phyloP scores from a whole-genome alignment of 495 filamentous ascomycete species.

The Delitschia confertaspora region DNA sequence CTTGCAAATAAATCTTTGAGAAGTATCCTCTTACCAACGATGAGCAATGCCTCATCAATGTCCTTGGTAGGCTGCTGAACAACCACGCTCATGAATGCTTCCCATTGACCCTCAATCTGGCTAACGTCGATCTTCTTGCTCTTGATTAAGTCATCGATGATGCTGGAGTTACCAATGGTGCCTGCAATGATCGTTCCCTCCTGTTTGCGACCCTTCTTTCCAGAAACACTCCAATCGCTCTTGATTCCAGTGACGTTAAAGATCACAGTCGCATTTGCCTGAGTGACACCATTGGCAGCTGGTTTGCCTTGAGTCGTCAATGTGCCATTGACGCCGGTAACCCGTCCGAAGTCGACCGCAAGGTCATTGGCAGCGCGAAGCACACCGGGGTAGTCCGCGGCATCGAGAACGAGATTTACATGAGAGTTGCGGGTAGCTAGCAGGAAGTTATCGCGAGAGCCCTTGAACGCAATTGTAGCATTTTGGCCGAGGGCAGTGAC shows the following conservation, averaged over 20 bases:
- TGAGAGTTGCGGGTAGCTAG: slow-evolving; percentile 23
- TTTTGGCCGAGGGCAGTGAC: slow-evolving; percentile 48
- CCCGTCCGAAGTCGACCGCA: slow-evolving; percentile 60
- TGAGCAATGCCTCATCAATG: slow-evolving; percentile 52
- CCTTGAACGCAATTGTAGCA: slow-evolving; percentile 44
- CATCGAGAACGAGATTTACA: slow-evolving; percentile 45
- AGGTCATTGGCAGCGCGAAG: slow-evolving; percentile 58
- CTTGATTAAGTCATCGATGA: slow-evolving; percentile 49
- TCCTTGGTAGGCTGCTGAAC: slow-evolving; percentile 52
- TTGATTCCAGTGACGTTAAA: slow-evolving; percentile 35
- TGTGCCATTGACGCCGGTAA: slow-evolving; percentile 50
- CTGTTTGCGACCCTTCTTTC: slow-evolving; percentile 6
- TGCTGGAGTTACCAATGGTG: slow-evolving; percentile 53
- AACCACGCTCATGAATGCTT: slow-evolving; percentile 54
- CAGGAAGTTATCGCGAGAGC: slow-evolving; percentile 26
- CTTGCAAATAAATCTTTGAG: too few species aligned
- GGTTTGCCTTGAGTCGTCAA: too few species aligned
- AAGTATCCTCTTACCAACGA: slow-evolving; percentile 41
- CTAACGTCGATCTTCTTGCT: slow-evolving; percentile 49
- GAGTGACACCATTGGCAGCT: slow-evolving; percentile 34
- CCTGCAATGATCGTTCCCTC: slow-evolving; percentile 56
- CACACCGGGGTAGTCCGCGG: slow-evolving; percentile 57
- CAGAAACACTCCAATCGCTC: slow-evolving; percentile 16
- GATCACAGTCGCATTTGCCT: slow-evolving; percentile 34
- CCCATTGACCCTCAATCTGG: slow-evolving; percentile 55